Base-by-base conservation (phyloP, 2,329 filamentous ascomycete species). In the Ophiostoma novo-ulmi region DNA sequence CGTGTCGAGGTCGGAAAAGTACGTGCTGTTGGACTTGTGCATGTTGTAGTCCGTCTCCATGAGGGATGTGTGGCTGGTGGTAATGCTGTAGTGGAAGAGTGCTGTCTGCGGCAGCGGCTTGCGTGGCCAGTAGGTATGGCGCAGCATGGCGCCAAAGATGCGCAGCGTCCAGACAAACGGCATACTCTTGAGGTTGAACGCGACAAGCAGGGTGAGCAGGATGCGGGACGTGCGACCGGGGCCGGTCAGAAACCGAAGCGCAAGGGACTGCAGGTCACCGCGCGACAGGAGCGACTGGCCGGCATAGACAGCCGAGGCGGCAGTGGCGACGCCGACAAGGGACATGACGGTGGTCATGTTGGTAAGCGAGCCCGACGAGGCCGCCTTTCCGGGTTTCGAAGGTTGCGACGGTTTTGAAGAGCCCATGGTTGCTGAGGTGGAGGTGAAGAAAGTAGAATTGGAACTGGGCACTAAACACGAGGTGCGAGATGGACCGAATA, bases 1-100 rank as follows among this genome's bases (percentile, higher is more conserved):
- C 72, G 94, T 86, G 80, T 97, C 93, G 74, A 96, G 88, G 79
- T 97, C 93, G 74, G 88, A 83, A 78, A 97, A 97, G 82, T 96
- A 97, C 39, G 93, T 97, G 75, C 87, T 77, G 76, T 80, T 80
- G 77, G 75, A 77, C 77, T 80, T 80, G 78, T 80, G 79, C 63
- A 80, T 68, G 76, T 80, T 80, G 78, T 80, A 80, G 75, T 80
- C 79, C 39, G 78, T 79, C 74, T 80, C 79, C 69, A 78, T 74
- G 7, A 79, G 75, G 13, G 77, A 74, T 69, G 76, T 79, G 73
- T 75, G 76, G 26, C 75, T 75, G 22, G 71, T 48, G 6, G 77
- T 77, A 73, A 80, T 74, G 75, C 72, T 72, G 74, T 78, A 79
- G 74, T 79, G 78, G 76, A 81, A 81, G 61, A 81, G 77, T 35